These are phyloP conservation scores for Myriosclerotinia scirpicola DNA, from an alignment of 2,329 filamentous ascomycete species.

Conservation along the genomic window DNA sequence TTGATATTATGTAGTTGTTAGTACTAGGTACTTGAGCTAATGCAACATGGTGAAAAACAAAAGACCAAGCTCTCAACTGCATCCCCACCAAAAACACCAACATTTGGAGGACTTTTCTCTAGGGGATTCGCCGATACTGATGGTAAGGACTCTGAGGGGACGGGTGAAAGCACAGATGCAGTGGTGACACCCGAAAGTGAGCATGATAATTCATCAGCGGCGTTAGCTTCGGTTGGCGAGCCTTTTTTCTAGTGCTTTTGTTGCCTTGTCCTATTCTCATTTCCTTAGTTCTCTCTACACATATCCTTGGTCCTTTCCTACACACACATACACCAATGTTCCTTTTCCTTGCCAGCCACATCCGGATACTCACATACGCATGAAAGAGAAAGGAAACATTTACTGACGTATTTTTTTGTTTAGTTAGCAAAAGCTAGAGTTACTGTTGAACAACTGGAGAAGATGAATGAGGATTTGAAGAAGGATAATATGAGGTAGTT, in stretches of 20 bases:
- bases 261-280: conserved; percentile 23
- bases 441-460: conserved; percentile 44
- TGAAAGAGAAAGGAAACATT: conserved; percentile 4
- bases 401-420: conserved; percentile 31
- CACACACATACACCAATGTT: neutral
- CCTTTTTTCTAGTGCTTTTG: conserved; percentile 36
- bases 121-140: conserved; percentile 52
- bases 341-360: neutral
- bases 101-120: conserved; percentile 48
- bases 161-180: conserved; percentile 29
- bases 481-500: conserved; percentile 50
- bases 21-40: conserved; percentile 19
- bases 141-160: conserved; percentile 38
- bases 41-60: conserved; percentile 42
- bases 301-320: neutral
- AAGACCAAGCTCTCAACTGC: conserved; percentile 40
- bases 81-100: conserved; percentile 43
- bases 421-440: conserved; percentile 41
- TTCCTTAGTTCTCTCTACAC: conserved; percentile 3
- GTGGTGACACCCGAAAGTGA: conserved; percentile 54
- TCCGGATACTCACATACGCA: neutral
- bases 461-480: conserved; percentile 57
- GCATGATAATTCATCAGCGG: conserved; percentile 63
- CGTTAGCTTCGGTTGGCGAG: conserved; percentile 64
- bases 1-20: conserved; percentile 2